Base-by-base conservation (phyloP, 2,329 filamentous ascomycete genomes). In the Hypoxylon sp. region DNA sequence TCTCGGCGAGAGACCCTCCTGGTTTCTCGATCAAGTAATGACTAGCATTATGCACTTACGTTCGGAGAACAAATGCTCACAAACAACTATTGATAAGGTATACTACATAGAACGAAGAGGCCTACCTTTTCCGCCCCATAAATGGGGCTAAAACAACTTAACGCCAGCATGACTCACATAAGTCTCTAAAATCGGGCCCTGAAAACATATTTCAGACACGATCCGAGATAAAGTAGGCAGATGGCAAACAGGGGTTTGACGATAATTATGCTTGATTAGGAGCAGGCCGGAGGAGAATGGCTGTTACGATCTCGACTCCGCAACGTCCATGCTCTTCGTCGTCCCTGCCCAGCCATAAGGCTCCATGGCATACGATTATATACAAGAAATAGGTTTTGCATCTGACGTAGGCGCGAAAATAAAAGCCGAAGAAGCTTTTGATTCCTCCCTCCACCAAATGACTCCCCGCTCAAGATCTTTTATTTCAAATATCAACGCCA, bases 331-430 rank as follows among this genome's bases (percentile, higher is more conserved):
- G 65, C 67, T 69, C 67, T 65, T 65, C 49, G 45, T 63, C 51
- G 49, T 56, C 58, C 50, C 25, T 46, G 55, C 36, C 61, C 36
- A 65, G 36, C 43, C 63, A 28, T 19, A 61, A 51, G 60, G 57
- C 57, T 56, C 34, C 52, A 65, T 59, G 50, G 50, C 46, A 65
- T 63, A 38, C 68, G 64, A 45, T 56, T 75, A 75, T 75, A 67
- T 75, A 75, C 73, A 74, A 72, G 69, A 73, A 73, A 74, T 73
- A 65, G 53, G 53, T 65, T 59, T 58, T 46, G 56, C 69, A 67
- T 68, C 62, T 60, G 64, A 70, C 58, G 52, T 52, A 71, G 69
- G 58, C 46, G 52, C 63, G 61, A 67, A 50, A 65, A 30, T 7
- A 55, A 51, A 60, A 52, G 55, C 43, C 14, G 17, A 58, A 55